phyloP scores from a whole-genome alignment of 768 basidiomycete genomes.

The Tulasnella calospora region DNA sequence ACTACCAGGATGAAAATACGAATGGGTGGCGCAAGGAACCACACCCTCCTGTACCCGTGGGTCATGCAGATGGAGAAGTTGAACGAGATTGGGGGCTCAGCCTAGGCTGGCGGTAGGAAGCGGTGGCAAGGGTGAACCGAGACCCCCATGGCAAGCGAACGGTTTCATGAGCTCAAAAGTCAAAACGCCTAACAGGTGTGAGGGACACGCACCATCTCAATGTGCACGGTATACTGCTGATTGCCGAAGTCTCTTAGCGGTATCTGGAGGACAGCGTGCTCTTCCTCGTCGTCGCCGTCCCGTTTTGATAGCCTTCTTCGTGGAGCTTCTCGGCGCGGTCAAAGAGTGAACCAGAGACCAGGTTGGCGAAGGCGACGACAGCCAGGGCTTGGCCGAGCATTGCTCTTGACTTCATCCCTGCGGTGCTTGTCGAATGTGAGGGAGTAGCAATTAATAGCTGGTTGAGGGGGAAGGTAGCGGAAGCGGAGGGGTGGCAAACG shows the following conservation, averaged over 20 bases:
- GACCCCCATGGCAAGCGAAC: neutral
- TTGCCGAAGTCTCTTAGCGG: slow-evolving; percentile 1
- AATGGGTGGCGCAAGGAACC: too few species aligned
- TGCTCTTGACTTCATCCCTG: neutral
- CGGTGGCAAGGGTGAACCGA: neutral
- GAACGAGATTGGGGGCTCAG: neutral
- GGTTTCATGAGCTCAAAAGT: neutral
- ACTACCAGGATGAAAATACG: too few species aligned
- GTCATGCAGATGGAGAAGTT: neutral
- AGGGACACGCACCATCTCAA: neutral
- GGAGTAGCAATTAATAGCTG: too few species aligned
- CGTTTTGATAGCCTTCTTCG: neutral
- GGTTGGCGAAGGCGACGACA: neutral
- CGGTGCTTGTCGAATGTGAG: neutral
- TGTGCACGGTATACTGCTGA: slow-evolving; percentile 6
- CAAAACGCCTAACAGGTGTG: neutral
- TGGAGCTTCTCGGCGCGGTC: neutral
- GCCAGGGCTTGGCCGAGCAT: neutral
- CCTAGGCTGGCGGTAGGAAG: neutral
- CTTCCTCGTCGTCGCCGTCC: neutral
- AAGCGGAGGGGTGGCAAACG: too few species aligned
- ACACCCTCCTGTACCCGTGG: neutral
- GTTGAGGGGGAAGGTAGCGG: neutral
- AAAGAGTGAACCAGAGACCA: neutral
- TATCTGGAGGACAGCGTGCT: neutral